Percentiles rank a stretch among this genome's conserved stretches.
Conservation (phyloP, 2,329 filamentous ascomycete species). For the Ophiostoma sp. region DNA sequence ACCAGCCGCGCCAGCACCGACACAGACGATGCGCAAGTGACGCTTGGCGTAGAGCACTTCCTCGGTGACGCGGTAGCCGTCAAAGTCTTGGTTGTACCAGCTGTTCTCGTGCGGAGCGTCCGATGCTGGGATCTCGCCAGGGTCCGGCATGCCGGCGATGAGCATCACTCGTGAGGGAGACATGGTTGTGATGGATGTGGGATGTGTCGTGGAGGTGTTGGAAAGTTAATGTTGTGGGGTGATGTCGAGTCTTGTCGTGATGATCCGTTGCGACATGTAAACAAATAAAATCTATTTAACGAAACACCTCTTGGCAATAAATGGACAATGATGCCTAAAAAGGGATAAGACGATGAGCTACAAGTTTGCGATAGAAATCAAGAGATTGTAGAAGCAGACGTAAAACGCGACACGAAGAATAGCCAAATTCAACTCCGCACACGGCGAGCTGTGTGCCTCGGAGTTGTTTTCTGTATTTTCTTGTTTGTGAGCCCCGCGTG, state of each 20-base stretch:
- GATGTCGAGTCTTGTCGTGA: not conserved
- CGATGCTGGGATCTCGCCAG: not conserved
- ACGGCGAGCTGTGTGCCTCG: not conserved
- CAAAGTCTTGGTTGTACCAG: slow-evolving; percentile 22
- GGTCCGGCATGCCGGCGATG: not conserved
- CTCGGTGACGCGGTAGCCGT: slow-evolving; percentile 11
- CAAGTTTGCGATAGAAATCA: not conserved
- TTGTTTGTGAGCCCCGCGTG: not conserved
- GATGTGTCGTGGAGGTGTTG: not conserved
- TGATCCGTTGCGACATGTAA: not conserved
- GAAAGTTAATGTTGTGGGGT: not conserved
- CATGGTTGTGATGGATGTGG: not conserved
- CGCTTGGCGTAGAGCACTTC: slow-evolving; percentile 23
- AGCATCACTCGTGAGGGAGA: not conserved
- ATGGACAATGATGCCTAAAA: not conserved
- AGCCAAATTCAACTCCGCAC: not conserved
- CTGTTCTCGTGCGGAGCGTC: slow-evolving; percentile 13
- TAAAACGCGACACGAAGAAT: not conserved
- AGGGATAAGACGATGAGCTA: not conserved
- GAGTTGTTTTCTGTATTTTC: not conserved
- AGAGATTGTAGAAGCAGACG: not conserved
- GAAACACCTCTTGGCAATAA: too few species aligned
- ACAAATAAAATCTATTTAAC: not conserved
- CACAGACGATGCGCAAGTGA: slow-evolving; percentile 35
- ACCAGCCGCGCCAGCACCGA: slow-evolving; percentile 31